Evolutionary conservation across 345 rosid genomes (phyloP).

Genomic region (Eucalyptus cloeziana): DNA sequence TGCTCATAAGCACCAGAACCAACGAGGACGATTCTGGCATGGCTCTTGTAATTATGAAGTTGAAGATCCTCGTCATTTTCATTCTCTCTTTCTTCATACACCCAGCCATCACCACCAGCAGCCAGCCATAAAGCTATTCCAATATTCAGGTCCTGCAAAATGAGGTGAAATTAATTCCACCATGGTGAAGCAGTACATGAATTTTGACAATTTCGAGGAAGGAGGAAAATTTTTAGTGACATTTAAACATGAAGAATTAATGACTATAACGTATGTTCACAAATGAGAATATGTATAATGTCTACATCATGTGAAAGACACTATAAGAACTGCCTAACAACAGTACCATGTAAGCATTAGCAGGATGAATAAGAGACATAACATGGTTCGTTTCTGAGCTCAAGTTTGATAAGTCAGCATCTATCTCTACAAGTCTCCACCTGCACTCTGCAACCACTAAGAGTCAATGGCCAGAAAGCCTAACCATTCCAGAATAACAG

Average conservation of each 20-base stretch:
- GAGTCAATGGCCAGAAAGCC: no score
- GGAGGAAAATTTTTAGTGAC: background rate
- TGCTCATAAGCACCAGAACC: slow-evolving; percentile 98
- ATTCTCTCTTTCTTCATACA: slow-evolving; percentile 15
- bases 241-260: background rate
- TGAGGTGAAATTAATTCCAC: background rate
- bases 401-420: slow-evolving; percentile 50
- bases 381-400: slow-evolving; percentile 58
- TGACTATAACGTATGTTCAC: background rate
- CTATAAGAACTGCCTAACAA: background rate
- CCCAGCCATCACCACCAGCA: slow-evolving; percentile 78
- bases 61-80: slow-evolving; percentile 6
- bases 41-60: slow-evolving; percentile 36
- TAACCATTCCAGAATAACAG: no score
- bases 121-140: slow-evolving; percentile 94
- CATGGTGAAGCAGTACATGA: background rate
- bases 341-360: slow-evolving; percentile 76
- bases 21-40: slow-evolving; percentile 64
- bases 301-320: background rate
- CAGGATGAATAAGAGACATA: slow-evolving; percentile 74
- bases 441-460: no score
- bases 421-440: no score
- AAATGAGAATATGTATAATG: background rate
- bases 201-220: background rate
- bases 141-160: slow-evolving; percentile 75